Percentiles rank a stretch among this genome's conserved stretches.
These are phyloP conservation scores for Aphanomyces stellatus DNA, from an alignment of 352 stramenopile genomes.

Conservation along the genomic window DNA sequence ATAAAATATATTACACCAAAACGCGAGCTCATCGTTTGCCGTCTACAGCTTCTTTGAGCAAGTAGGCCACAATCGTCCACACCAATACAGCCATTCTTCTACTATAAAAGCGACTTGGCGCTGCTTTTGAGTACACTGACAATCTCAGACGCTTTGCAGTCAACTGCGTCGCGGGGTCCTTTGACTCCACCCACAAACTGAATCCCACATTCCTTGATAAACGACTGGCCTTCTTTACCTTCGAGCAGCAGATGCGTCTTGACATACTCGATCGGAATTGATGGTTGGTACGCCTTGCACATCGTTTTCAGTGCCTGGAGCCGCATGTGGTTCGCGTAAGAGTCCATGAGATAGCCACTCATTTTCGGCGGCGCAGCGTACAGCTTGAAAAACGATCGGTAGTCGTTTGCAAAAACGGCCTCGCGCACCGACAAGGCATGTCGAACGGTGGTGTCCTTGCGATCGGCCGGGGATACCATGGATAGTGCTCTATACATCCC, in stretches of 20 bases:
- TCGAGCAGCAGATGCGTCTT: constrained; percentile 61
- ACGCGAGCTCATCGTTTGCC: too few relatives aligned
- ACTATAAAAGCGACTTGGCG: constrained; percentile 21
- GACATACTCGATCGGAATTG: constrained; percentile 65
- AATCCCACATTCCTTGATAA: constrained; percentile 67
- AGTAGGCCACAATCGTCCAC: too few relatives aligned
- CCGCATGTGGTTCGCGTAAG: constrained; percentile 73
- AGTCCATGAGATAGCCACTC: constrained; percentile 85
- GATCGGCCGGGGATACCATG: constrained; percentile 42
- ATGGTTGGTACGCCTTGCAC: constrained; percentile 79
- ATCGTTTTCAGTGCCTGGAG: constrained; percentile 73
- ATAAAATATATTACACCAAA: too few relatives aligned
- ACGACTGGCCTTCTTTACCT: constrained; percentile 55
- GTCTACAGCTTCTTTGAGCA: too few relatives aligned
- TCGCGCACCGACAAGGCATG: constrained; percentile 75
- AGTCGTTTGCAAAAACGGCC: constrained; percentile 78
- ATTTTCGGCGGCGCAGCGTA: constrained; percentile 83
- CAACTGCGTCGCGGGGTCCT: constrained; percentile 28
- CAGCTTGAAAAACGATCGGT: constrained; percentile 84
- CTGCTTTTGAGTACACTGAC: constrained; percentile 58
- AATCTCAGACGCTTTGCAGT: constrained; percentile 78
- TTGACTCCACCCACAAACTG: constrained; percentile 55
- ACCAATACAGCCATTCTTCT: neutral
- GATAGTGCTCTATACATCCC: constrained; percentile 78
- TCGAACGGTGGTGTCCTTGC: constrained; percentile 39